These are phyloP conservation scores for Diaporthe ilicicola DNA, from an alignment of 2,329 filamentous ascomycete species.

Conservation along the genomic window DNA sequence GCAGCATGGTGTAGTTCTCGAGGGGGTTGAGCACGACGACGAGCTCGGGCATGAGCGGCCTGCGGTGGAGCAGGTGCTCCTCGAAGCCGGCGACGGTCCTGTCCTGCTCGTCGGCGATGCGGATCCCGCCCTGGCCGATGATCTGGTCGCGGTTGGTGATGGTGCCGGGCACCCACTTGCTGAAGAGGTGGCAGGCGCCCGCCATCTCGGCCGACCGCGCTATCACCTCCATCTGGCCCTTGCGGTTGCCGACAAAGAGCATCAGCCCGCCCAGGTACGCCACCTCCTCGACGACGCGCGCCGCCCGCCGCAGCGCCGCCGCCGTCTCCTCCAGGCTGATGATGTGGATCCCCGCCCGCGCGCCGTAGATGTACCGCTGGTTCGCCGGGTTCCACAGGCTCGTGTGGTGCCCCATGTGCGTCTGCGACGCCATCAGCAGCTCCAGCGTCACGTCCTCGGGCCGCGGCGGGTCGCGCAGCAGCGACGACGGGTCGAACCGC, in stretches of 20 bases:
- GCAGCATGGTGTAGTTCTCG: conserved; percentile 89
- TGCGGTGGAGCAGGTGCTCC: conserved; percentile 67
- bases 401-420: conserved; percentile 89
- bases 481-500: conserved; percentile 71
- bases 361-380: conserved; percentile 91
- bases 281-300: conserved; percentile 90
- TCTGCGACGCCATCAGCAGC: conserved; percentile 86
- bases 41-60: conserved; percentile 83
- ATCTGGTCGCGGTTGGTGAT: conserved; percentile 96
- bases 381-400: conserved; percentile 96
- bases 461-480: conserved; percentile 76
- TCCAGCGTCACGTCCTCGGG: conserved; percentile 88
- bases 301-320: conserved; percentile 88
- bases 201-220: conserved; percentile 82
- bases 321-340: conserved; percentile 91
- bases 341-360: conserved; percentile 88
- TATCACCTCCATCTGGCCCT: conserved; percentile 82
- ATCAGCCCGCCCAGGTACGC: conserved; percentile 83
- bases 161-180: conserved; percentile 88
- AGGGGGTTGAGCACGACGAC: conserved; percentile 92
- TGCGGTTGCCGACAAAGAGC: conserved; percentile 88
- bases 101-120: conserved; percentile 82
- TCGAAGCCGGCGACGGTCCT: conserved; percentile 68
- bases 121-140: conserved; percentile 72
- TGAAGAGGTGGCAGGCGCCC: conserved; percentile 86